Evolutionary conservation across 2,329 filamentous ascomycete species (phyloP), one percentile per base, ranked within the genome.

Genomic region (Cladosporium phlei): DNA sequence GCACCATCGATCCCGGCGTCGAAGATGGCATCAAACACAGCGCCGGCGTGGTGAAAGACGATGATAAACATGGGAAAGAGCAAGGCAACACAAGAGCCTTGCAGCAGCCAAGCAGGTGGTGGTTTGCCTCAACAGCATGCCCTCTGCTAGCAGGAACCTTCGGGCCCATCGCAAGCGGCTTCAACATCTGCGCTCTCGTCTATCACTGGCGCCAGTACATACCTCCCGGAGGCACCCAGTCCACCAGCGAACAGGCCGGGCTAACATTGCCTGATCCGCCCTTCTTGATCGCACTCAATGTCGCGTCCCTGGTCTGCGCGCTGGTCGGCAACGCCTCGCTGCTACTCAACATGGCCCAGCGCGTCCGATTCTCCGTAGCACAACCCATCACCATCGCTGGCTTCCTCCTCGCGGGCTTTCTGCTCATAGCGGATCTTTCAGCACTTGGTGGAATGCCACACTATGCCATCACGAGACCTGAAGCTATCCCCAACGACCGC

Each of bases 91-190:
- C 72, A 40, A 58, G 65, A 28, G 61, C 72, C 35, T 71, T 66
- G 47, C 57, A 70, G 6, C 67, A 71, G 46, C 73, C 53, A 6
- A 56, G 43, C 34, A 30, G 29, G 9, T 82, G 77, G 77, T 82
- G 78, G 78, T 76, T 81, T 56, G 77, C 77, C 2, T 78, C 74
- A 16, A 81, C 78, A 7, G 76, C 72, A 24, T 76, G 74, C 55
- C 79, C 79, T 11, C 65, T 82, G 3, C 65, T 80, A 27, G 78
- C 78, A 3, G 69, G 68, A 53, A 68, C 65, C 1, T 67, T 69
- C 33, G 66, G 66, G 1, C 67, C 66, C 12, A 57, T 68, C 19
- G 65, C 66, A 22, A 65, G 53, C 43, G 61, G 61, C 25, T 67
- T 68, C 57, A 67, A 57, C 34, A 62, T 69, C n/a, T 68, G 65